phyloP scores from a whole-genome alignment of 495 filamentous ascomycete species.

The Penicillium coffeae region DNA sequence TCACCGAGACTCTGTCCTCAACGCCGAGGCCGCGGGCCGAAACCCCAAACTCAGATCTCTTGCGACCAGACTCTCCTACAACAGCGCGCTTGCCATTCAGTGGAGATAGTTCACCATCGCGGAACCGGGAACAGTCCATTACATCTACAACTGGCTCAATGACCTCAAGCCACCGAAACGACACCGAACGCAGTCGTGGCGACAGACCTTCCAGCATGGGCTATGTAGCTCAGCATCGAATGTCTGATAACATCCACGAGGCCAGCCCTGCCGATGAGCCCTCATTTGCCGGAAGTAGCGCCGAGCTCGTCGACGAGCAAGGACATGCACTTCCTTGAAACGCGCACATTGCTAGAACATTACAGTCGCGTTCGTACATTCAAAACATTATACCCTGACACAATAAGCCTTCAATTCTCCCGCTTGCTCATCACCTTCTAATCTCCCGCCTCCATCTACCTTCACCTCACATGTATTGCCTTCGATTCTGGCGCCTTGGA shows the following conservation, averaged over 20 bases:
- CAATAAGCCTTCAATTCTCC: no score
- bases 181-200: constrained; percentile 30
- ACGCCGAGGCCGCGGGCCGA: not conserved
- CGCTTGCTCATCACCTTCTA: not conserved
- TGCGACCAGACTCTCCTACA: constrained; percentile 30
- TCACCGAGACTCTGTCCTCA: constrained; percentile 21
- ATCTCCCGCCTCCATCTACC: not conserved
- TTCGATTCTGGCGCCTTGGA: constrained; percentile 17
- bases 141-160: constrained; percentile 46
- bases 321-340: constrained; percentile 5
- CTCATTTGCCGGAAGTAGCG: constrained; percentile 44
- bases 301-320: constrained; percentile 44
- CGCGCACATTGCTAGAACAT: not conserved
- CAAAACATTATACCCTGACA: constrained; percentile 1
- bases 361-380: not conserved
- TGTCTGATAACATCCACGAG: constrained; percentile 55
- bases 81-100: constrained; percentile 58
- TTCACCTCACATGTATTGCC: constrained; percentile 5
- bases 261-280: constrained; percentile 51
- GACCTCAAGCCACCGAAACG: constrained; percentile 37
- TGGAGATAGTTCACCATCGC: constrained; percentile 48
- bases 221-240: constrained; percentile 67
- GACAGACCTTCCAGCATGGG: constrained; percentile 67
- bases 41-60: constrained; percentile 15
- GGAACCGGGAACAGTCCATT: constrained; percentile 41